Base-by-base conservation (phyloP, 140 eudicot species). In the Senecio squalidus region DNA sequence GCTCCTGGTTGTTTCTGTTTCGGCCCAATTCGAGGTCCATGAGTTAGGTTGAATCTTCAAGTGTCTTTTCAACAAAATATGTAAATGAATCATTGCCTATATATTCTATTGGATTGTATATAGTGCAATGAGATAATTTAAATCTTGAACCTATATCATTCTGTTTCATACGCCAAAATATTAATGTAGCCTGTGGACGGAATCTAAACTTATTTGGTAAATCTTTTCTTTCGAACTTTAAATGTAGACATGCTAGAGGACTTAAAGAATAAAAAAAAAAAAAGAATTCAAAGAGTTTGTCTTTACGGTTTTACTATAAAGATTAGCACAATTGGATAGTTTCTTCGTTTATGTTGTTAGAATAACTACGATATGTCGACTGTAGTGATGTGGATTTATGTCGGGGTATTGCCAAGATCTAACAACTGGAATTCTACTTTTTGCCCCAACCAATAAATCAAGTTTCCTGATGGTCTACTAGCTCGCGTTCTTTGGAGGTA, bases 1-100 rank as follows among this genome's bases (percentile, higher is more conserved):
- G 45, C n/a, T n/a, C n/a, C 49, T 4, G 76, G 94, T 6, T 90
- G 97, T 61, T 90, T 90, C 63, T 90, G 95, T 82, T 85, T 90
- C 47, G 84, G 84, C 15, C 89, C 86, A 3, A 30, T 55, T 10
- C 84, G 95, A 23, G 95, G 97, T 24, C 95, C 92, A 4, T 89
- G 60, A 81, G 49, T 30, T n/a, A 11, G 13, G 45, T 60, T 24
- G 14, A 38, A 52, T 65, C 43, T 34, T 17, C n/a, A 8, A 16
- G 26, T 50, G 36, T 66, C 55, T 49, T 21, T 53, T 15, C 21
- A 10, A 40, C 55, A 53, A 23, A 6, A 11, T 16, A 14, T 23
- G 20, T 17, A 8, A n/a, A 33, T 54, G 7, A 62, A 30, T 61
- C 39, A 28, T 51, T 67, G 55, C 23, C 14, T 33, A 43, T 24